Evolutionary conservation across 768 basidiomycete species (phyloP), one percentile per base, ranked within the genome.

Genomic region (Termitomyces eurrhizus): DNA sequence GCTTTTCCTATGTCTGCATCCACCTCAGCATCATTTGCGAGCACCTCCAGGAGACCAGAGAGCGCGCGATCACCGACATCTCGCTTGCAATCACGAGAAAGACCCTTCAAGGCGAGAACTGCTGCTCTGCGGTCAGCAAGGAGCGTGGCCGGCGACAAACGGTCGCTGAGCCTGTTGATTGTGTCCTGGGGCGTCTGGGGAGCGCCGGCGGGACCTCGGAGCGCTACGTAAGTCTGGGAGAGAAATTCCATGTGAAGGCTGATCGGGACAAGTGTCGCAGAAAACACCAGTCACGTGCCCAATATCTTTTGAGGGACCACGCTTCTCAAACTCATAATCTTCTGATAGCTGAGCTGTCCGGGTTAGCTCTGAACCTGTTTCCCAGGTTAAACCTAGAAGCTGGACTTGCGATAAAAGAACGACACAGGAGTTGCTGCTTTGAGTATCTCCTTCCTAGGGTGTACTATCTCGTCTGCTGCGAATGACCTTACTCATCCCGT

Each of bases 1-100:
- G 95, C 95, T 70, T 93, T 97, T 1, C 89, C 95, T 62, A 91
- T 92, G 67, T 98, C 97, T 5, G 87, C 79, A 72, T 99, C 97
- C 55, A 94, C 83, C 65, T 92, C 88, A 0, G 94, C 91, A 70
- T 98, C 95, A 61, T 90, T 90, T 67, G 88, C 82, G 36, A 98
- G 77, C 36, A 93, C 89, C 33, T 89, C 87, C 4, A 97, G 70
- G 18, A 98, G 83, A 4, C 92, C 89, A 9, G 82, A 75, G 8
- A 98, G 78, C 1, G 93, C 90, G 51, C 81, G 80, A 62, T 84
- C 80, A 16, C 93, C 95, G 24, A 98, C 91, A 60, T 97, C 93
- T 61, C 87, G 80, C 71, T 91, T 95, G 79, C 90, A 93, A 73
- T 97, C 95, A 60, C 95, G 84, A 50, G 88, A 79, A 56, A 98